Evolutionary conservation across 192 early-diverging fungal genomes (phyloP).

Genomic region (Coemansia sp.): DNA sequence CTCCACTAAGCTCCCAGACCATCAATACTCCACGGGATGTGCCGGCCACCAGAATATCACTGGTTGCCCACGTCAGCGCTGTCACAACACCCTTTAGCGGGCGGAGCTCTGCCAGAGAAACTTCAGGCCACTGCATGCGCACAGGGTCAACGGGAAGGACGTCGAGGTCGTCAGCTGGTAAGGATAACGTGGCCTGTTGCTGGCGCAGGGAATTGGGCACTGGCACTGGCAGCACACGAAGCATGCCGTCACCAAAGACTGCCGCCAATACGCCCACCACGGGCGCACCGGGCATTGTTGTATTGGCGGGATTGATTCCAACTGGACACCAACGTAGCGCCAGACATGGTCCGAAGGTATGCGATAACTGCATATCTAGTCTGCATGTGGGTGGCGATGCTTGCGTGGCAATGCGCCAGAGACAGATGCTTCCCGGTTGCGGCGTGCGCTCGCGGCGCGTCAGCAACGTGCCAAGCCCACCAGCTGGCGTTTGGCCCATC

Average conservation of each 20-base stretch:
- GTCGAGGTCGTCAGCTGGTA: not conserved
- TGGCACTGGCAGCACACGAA: conserved; percentile 39
- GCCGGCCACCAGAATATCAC: conserved; percentile 30
- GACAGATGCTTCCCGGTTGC: conserved; percentile 30
- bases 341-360: conserved; percentile 35
- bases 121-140: conserved; percentile 31
- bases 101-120: conserved; percentile 22
- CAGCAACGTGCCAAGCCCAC: conserved; percentile 2
- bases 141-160: not conserved
- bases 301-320: conserved; percentile 2
- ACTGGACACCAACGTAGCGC: conserved; percentile 42
- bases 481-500: not conserved
- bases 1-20: conserved; percentile 20
- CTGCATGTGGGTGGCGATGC: not conserved
- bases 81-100: conserved; percentile 32
- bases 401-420: conserved; percentile 29
- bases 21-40: conserved; percentile 26
- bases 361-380: conserved; percentile 24
- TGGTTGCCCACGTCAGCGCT: conserved; percentile 28
- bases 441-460: conserved; percentile 11
- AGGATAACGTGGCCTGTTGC: not conserved
- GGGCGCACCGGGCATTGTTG: not conserved
- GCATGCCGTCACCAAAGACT: conserved; percentile 40
- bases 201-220: conserved; percentile 2
- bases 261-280: conserved; percentile 29